Base-by-base conservation (phyloP, 768 basidiomycete species). In the Leccinum rimulosum region DNA sequence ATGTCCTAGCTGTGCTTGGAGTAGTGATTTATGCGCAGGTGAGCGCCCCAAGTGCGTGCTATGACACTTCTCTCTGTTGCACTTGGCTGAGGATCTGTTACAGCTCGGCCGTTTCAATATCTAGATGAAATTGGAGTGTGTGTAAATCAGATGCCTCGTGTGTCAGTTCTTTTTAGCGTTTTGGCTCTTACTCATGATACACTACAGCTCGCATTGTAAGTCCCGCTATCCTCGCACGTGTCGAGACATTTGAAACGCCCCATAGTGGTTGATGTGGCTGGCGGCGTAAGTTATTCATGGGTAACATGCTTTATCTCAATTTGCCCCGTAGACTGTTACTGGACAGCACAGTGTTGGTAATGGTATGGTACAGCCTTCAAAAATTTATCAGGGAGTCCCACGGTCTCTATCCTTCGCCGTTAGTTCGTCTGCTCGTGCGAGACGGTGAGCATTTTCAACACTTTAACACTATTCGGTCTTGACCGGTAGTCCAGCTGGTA, bases 231-330 rank as follows among this genome's bases (percentile, higher is more conserved):
- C 17, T 30, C 50, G 15, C 25, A n/a, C 9, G 2, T 38, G 1
- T 19, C 17, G 6, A 52, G 15, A 43, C 4, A 9, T 54, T 51
- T 59, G 47, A 62, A 14, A n/a, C 19, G 33, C 25, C 30, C 31
- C 19, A 36, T n/a, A 64, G 63, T 64, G 63, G 63, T 9, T 57
- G 8, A 15, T 57, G 25, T 64, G 61, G 61, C 7, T 62, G 48
- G 7, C 52, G 19, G 50, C 28, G 63, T 63, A 50, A 4, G 61
- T 28, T 15, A 14, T 43, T n/a, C 30, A 12, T 22, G 38, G 17
- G 6, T 10, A 8, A 10, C 27, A 31, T 35, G 12, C 36, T 40
- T 9, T 4, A 27, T 15, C 10, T 25, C 59, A 27, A 64, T 22
- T 15, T 38, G 4, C 40, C 28, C 12, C 25, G 17, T 43, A 64